A percentile compares a stretch with the other conserved stretches of the same genome.
Evolutionary conservation across 192 early-diverging fungal genomes (phyloP).

Genomic region (Pilobolus umbonatus): DNA sequence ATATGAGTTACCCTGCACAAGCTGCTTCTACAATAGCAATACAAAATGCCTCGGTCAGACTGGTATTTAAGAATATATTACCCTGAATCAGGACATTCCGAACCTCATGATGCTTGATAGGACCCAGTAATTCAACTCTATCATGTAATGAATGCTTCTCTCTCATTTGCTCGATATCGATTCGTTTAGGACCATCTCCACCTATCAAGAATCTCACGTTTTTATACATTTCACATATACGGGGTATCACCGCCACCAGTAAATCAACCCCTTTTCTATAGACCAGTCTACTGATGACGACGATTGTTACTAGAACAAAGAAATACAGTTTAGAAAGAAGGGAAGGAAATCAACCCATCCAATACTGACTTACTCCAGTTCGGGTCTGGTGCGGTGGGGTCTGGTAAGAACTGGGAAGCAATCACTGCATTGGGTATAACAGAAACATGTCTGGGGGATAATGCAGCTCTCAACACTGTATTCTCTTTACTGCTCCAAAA

Average conservation of each 20-base stretch:
- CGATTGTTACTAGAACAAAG: constrained; percentile 92
- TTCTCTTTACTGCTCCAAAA: constrained; percentile 83
- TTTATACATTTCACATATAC: constrained; percentile 75
- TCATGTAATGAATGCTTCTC: constrained; percentile 91
- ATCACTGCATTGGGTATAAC: constrained; percentile 98
- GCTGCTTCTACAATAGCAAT: constrained; percentile 99
- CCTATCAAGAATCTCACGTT: constrained; percentile 92
- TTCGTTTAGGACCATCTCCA: constrained; percentile 92
- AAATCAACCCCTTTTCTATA: constrained; percentile 96
- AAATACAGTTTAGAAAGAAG: neutral
- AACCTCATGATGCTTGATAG: constrained; percentile 78
- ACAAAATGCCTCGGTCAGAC: constrained; percentile 97
- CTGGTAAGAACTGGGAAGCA: constrained; percentile 84
- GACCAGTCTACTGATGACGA: constrained; percentile 85
- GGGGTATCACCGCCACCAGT: constrained; percentile 84
- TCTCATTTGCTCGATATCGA: constrained; percentile 97
- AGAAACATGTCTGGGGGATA: constrained; percentile 85
- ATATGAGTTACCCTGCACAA: constrained; percentile 83
- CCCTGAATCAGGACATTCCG: constrained; percentile 86
- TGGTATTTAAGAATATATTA: constrained; percentile 95
- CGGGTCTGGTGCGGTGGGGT: constrained; percentile 68
- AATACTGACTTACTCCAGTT: constrained; percentile 56
- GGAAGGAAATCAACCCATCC: neutral
- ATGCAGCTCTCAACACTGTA: constrained; percentile 88
- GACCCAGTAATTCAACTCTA: constrained; percentile 83